Evolutionary conservation across 2,329 filamentous ascomycete genomes (phyloP).

Genomic region (Fusarium pseudoanthophilum): DNA sequence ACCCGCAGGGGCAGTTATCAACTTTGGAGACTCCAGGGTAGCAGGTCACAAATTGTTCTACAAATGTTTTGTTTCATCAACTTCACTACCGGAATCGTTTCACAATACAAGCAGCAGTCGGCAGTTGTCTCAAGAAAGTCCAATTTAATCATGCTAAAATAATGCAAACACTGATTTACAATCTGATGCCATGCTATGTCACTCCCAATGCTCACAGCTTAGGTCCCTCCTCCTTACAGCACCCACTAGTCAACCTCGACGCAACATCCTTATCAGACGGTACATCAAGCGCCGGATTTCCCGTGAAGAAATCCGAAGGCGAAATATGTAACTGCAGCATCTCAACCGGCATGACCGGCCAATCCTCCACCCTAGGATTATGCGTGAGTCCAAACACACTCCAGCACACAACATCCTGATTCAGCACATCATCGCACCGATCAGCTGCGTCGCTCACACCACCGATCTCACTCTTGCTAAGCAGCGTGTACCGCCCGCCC

Average conservation of each 20-base stretch:
- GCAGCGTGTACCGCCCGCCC: slow-evolving; percentile 53
- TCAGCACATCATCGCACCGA: slow-evolving; percentile 13
- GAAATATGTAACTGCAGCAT: slow-evolving; percentile 18
- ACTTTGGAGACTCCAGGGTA: not conserved
- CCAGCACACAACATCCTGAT: slow-evolving; percentile 19
- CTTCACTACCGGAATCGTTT: not conserved
- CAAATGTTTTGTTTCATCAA: not conserved
- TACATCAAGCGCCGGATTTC: slow-evolving; percentile 9
- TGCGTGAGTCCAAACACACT: slow-evolving; percentile 17
- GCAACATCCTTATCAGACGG: slow-evolving; percentile 15
- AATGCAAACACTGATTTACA: not conserved
- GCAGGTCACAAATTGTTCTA: rapidly evolving
- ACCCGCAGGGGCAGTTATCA: too few species aligned
- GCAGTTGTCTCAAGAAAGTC: not conserved
- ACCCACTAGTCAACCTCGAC: slow-evolving; percentile 7
- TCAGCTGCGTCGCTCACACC: slow-evolving; percentile 13
- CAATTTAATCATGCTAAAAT: not conserved
- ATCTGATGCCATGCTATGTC: not conserved
- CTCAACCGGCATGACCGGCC: slow-evolving; percentile 17
- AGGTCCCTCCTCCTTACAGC: not conserved
- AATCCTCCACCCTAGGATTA: slow-evolving; percentile 9
- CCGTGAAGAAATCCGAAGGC: slow-evolving; percentile 11
- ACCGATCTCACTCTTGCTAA: slow-evolving; percentile 24
- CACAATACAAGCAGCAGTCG: not conserved
- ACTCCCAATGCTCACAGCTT: not conserved